Conservation (phyloP, 768 basidiomycete genomes). For the Leccinum variicolor region DNA sequence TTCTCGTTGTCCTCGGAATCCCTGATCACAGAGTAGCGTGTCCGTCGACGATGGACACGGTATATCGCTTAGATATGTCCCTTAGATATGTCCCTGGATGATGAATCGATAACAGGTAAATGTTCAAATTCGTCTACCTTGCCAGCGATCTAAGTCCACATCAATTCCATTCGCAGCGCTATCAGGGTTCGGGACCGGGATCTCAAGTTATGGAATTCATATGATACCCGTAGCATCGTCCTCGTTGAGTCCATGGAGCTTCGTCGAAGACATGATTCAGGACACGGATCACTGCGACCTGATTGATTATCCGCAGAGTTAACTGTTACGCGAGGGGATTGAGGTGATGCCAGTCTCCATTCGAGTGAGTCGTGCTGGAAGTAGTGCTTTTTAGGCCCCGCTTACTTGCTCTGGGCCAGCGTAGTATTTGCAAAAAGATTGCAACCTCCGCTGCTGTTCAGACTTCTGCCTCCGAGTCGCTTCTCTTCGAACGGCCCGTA, state of each 20-base stretch:
- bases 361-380: background rate
- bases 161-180: slow-evolving; percentile 7
- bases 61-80: slow-evolving; percentile 2
- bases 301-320: background rate
- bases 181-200: background rate
- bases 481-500: background rate
- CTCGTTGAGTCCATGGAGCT: slow-evolving; percentile 8
- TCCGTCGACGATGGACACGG: background rate
- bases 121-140: background rate
- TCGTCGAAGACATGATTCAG: background rate
- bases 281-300: background rate
- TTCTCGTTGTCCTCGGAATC: slow-evolving; percentile 7
- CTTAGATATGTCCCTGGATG: slow-evolving; percentile 5
- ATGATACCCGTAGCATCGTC: background rate
- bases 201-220: slow-evolving; percentile 12
- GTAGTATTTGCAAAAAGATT: background rate
- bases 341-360: background rate
- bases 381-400: background rate
- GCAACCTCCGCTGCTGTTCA: background rate
- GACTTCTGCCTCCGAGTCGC: background rate
- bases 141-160: background rate
- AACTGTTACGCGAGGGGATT: background rate
- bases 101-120: background rate
- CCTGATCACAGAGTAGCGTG: slow-evolving; percentile 7
- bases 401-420: background rate